Conservation (phyloP, 345 rosid species). For the Lagerstroemia speciosa region DNA sequence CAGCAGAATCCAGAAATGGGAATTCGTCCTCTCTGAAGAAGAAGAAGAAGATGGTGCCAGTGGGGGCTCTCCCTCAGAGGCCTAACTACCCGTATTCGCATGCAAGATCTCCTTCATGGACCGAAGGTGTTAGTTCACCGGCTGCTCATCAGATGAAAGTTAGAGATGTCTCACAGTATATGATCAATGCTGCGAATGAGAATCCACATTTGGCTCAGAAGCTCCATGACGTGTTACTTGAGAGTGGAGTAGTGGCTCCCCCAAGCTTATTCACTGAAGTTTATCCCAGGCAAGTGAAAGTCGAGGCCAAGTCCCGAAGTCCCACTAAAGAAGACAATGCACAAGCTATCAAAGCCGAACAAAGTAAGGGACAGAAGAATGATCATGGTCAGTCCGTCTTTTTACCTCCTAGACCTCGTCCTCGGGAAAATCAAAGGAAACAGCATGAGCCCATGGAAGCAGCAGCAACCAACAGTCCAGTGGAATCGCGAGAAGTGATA, state of each 20-base stretch:
- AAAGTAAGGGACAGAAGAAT: constrained; percentile 33
- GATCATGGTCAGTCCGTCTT: constrained; percentile 31
- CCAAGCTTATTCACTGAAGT: constrained; percentile 67
- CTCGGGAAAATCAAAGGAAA: constrained; percentile 19
- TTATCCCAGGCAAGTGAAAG: constrained; percentile 39
- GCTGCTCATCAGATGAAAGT: constrained; percentile 78
- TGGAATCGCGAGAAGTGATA: constrained; percentile 25
- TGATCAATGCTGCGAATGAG: constrained; percentile 95
- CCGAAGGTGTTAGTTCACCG: constrained; percentile 92
- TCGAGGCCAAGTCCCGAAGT: constrained; percentile 30
- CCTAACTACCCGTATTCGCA: constrained; percentile 45
- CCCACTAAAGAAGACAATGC: constrained; percentile 32
- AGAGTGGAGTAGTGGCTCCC: constrained; percentile 91
- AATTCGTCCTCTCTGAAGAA: constrained; percentile 7
- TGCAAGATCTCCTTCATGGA: constrained; percentile 90
- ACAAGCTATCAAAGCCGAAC: constrained; percentile 21
- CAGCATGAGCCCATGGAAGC: constrained; percentile 34
- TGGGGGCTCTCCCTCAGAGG: constrained; percentile 29
- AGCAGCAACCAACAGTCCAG: constrained; percentile 18
- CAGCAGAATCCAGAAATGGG: constrained; percentile 20
- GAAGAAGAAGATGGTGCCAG: constrained; percentile 18
- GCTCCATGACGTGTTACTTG: constrained; percentile 84
- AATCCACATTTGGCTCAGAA: constrained; percentile 87
- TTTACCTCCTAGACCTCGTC: constrained; percentile 67
- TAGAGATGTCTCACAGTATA: constrained; percentile 85